Evolutionary conservation across 371 early-diverging fungal genomes (phyloP).

Genomic region (Fennellomyces sp.): DNA sequence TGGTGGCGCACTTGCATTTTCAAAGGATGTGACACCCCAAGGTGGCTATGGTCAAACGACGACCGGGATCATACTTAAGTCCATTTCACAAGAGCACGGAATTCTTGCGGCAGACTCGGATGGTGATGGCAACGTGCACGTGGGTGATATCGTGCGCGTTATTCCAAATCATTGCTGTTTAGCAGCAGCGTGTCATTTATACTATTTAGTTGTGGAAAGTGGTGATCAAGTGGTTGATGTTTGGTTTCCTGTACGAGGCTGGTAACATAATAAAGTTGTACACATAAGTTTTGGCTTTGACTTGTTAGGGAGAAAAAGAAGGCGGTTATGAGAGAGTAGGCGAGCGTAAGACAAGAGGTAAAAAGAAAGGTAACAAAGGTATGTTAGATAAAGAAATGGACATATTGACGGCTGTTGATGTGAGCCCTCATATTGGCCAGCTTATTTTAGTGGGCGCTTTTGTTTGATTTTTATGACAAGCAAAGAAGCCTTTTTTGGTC

Average conservation of each 20-base stretch:
- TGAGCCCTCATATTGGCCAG: slow-evolving; percentile 77
- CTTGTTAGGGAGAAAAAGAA: no score
- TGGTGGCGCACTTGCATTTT: slow-evolving; percentile 48
- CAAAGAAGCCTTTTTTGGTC: slow-evolving; percentile 61
- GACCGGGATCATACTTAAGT: no score
- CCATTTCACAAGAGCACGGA: slow-evolving; percentile 42
- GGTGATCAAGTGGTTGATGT: slow-evolving; percentile 40
- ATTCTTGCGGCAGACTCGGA: slow-evolving; percentile 20
- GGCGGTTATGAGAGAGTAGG: slow-evolving; percentile 2
- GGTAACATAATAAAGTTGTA: no score
- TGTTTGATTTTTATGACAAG: slow-evolving; percentile 72
- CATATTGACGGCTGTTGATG: slow-evolving; percentile 66
- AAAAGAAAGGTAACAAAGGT: slow-evolving; percentile 1
- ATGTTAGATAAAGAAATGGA: slow-evolving; percentile 18
- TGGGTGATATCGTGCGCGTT: slow-evolving; percentile 32
- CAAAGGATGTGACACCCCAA: slow-evolving; percentile 47
- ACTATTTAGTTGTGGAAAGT: slow-evolving; percentile 37
- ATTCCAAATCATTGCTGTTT: slow-evolving; percentile 49
- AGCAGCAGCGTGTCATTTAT: slow-evolving; percentile 36
- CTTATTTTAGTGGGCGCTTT: slow-evolving; percentile 79
- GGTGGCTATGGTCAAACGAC: slow-evolving; percentile 37
- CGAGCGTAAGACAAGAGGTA: not conserved
- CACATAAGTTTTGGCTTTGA: no score
- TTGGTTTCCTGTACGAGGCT: slow-evolving; percentile 50
- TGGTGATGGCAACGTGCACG: slow-evolving; percentile 6